These are phyloP conservation scores for Talaromyces sp. DNA, from an alignment of 2,329 filamentous ascomycete species.

Conservation along the genomic window DNA sequence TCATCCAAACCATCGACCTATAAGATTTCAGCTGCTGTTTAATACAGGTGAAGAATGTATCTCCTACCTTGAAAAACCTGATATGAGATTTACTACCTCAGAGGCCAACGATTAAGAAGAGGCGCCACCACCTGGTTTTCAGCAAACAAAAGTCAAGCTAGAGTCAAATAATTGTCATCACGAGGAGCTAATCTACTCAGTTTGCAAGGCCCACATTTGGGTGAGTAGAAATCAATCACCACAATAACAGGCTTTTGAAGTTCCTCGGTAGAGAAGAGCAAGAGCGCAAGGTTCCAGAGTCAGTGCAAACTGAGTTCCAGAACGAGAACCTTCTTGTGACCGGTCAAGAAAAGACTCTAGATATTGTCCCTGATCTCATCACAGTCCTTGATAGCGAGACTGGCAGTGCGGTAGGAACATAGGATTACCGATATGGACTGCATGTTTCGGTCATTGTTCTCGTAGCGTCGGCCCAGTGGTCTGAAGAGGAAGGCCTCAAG, in stretches of 20 bases:
- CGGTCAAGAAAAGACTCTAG: slow-evolving; percentile 22
- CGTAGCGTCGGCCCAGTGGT: slow-evolving; percentile 52
- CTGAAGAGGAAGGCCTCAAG: slow-evolving; percentile 41
- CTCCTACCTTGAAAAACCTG: slow-evolving; percentile 3
- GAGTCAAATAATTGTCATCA: not conserved
- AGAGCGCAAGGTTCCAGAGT: not conserved
- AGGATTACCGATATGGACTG: slow-evolving; percentile 55
- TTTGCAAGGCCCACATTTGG: slow-evolving; percentile 1
- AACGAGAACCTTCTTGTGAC: slow-evolving; percentile 68
- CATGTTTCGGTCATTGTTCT: slow-evolving; percentile 54
- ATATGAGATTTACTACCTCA: not conserved
- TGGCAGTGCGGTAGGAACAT: slow-evolving; percentile 55
- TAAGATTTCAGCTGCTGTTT: not conserved
- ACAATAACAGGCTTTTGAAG: not conserved
- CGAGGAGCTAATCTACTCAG: not conserved
- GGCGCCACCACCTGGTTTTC: not conserved
- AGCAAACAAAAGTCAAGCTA: no score
- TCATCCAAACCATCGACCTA: slow-evolving; percentile 1
- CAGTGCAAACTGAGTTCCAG: slow-evolving; percentile 50
- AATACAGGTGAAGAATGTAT: not conserved
- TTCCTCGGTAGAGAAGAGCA: not conserved
- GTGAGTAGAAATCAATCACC: slow-evolving; percentile 10
- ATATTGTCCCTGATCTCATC: slow-evolving; percentile 26
- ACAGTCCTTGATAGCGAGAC: slow-evolving; percentile 54
- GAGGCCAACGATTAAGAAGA: not conserved